These are phyloP conservation scores for Mrakiaceae sp. DNA, from an alignment of 1,284 basidiomycete species.

Conservation along the genomic window DNA sequence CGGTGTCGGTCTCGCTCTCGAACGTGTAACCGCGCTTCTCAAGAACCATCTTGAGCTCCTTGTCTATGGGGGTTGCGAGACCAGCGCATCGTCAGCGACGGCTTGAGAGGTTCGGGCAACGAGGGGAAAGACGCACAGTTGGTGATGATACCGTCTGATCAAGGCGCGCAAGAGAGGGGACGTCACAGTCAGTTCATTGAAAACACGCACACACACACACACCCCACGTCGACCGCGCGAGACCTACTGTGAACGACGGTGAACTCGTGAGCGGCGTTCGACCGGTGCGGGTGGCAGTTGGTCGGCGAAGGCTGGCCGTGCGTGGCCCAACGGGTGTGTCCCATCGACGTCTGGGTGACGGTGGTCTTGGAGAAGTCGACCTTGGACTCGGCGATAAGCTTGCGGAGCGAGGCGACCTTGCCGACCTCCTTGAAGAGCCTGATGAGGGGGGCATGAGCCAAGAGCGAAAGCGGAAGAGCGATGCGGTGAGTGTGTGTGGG, in stretches of 20 bases:
- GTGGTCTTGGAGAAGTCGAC: constrained; percentile 74
- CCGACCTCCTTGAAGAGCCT: constrained; percentile 97
- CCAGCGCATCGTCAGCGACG: neutral
- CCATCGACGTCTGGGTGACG: constrained; percentile 87
- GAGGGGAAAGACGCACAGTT: constrained; percentile 47
- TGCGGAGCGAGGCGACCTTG: constrained; percentile 88
- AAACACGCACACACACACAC: neutral
- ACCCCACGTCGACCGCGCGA: neutral
- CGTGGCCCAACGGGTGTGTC: constrained; percentile 99
- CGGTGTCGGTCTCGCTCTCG: constrained; percentile 94
- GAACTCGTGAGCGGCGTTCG: constrained; percentile 71
- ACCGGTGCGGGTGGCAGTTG: constrained; percentile 95
- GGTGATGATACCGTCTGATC: constrained; percentile 82
- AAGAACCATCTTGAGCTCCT: constrained; percentile 81
- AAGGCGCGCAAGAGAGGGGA: neutral
- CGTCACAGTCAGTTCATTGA: neutral
- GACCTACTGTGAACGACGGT: constrained; percentile 71
- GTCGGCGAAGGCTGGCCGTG: constrained; percentile 78
- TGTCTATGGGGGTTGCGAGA: constrained; percentile 27
- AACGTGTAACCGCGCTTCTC: constrained; percentile 94
- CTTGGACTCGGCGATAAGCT: constrained; percentile 68
- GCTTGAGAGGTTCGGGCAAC: neutral
- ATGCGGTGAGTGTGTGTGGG: neutral
- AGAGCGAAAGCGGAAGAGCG: neutral
- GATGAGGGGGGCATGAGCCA: constrained; percentile 25